A percentile compares a stretch with the other conserved stretches of the same genome.
Conservation (phyloP, 495 filamentous ascomycete genomes). For the Penicillium canariense region DNA sequence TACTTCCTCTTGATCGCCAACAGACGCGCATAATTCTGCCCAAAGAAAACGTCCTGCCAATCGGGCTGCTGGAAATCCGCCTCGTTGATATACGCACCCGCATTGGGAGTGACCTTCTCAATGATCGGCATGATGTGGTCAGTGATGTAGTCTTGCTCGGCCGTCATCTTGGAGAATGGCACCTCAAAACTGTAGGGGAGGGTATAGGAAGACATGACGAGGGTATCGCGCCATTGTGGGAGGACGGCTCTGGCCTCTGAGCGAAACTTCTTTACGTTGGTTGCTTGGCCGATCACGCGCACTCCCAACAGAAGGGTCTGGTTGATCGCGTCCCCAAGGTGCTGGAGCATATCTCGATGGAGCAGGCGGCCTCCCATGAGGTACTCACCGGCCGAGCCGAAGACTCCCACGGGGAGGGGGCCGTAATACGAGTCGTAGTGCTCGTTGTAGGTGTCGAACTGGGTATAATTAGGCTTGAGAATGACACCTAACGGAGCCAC, state of each 20-base stretch:
- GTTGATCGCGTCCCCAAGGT: too few species aligned
- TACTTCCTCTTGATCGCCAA: conserved; percentile 43
- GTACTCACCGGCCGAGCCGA: too few species aligned
- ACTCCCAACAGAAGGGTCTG: too few species aligned
- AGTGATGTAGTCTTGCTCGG: conserved; percentile 42
- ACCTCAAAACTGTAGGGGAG: too few species aligned
- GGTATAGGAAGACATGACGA: too few species aligned
- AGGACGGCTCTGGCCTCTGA: too few species aligned
- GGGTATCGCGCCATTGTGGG: too few species aligned
- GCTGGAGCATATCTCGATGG: too few species aligned
- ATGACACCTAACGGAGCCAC: conserved; percentile 13
- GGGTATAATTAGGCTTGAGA: conserved; percentile 17
- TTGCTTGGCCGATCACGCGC: too few species aligned
- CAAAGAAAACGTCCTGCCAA: conserved; percentile 53
- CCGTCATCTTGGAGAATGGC: conserved; percentile 14
- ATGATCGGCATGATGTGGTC: conserved; percentile 43
- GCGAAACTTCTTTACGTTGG: too few species aligned
- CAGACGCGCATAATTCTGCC: conserved; percentile 40
- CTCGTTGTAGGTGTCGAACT: conserved; percentile 8
- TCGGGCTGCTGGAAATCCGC: conserved; percentile 47
- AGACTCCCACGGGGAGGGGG: too few species aligned
- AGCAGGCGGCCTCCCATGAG: too few species aligned
- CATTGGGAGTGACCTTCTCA: conserved; percentile 34
- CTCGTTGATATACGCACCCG: conserved; percentile 42
- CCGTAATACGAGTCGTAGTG: conserved; percentile 14